Evolutionary conservation across 1,284 basidiomycete species (phyloP), one percentile per base, ranked within the genome.

Genomic region (Boletus semigastroideus): DNA sequence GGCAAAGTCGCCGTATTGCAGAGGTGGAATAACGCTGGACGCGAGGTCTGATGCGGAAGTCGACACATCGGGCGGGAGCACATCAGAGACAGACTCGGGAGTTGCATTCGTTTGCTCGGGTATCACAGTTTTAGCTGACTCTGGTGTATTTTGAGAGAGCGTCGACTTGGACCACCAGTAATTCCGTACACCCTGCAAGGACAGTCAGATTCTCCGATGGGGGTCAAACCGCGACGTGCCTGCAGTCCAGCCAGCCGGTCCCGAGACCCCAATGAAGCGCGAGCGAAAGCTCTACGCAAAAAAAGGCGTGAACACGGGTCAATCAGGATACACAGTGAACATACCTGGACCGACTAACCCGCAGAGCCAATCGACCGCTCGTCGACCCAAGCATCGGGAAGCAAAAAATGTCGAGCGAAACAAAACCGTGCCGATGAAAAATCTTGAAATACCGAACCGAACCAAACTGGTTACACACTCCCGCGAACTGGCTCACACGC

Each of bases 1-100:
- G 19, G 85, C 78, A 34, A 96, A 77, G 72, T 95, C 92, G 0
- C 92, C 91, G 31, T 84, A 82, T 57, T 90, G 83, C 34, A 92
- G 68, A 2, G 84, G 77, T 20, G 74, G 60, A 37, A 74, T 59
- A 43, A 67, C 54, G 38, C 69, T 71, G 41, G 54, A 45, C 19
- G 62, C 62, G 5, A 70, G 17, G 28, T 54, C 53, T 28, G 59
- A 53, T 13, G 37, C 42, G 3, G 49, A 43, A 12, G 46, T 44
- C 4, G 55, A 53, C 49, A 40, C 37, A 34, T 56, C 60, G 7
- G 14, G 2, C 4, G 60, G 60, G 3, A 52, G 40, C 11, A 47
- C 27, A 4, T 48, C 54, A 14, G 63, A 39, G 2, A 53, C 3
- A 39, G 49, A 28, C 38, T 33, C 4, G 5, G 34, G 33, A 11